Base-by-base conservation (phyloP, 768 basidiomycete genomes). In the Pleurotus eryngii region DNA sequence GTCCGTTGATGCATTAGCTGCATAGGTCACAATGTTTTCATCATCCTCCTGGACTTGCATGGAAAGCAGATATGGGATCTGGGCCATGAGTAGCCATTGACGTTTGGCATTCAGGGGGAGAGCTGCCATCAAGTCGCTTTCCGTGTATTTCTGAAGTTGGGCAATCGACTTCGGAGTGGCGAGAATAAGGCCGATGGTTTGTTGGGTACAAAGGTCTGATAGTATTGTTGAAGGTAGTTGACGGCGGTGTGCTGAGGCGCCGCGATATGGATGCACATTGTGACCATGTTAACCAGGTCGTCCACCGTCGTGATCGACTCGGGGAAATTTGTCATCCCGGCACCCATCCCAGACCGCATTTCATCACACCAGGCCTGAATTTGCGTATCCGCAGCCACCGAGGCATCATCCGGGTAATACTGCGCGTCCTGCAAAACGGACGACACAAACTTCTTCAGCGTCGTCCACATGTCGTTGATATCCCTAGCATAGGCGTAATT, bases 151-250 rank as follows among this genome's bases (percentile, higher is more conserved):
- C 51, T 66, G 30, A 35, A 70, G 63, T 30, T 67, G 54, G 8
- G 38, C 17, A 35, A 70, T 46, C 11, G 62, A 56, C n/a, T 47
- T 50, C 5, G 70, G 45, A 68, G 61, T 5, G 63, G 66, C 9
- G 56, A 35, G 51, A 60, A 66, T 17, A 71, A 63, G 9, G 70
- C 59, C 1, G 68, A 62, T 11, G 70, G 70, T 45, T 65, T 69
- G 60, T 71, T 71, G 9, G 68, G 68, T 49, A 71, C 63, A 43
- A 70, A 71, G 11, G 68, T 66, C 59, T 65, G 67, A 59, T 71
- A 71, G 54, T 68, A 71, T 55, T 71, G 70, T 57, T 71, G 70
- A 20, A 71, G 64, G 54, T 70, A 71, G 56, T 71, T 71, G 57
- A 71, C 67, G 2, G 70, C 70, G 26, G 69, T 71, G 53, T 71